These are phyloP conservation scores for Colletotrichum endophyticum DNA, from an alignment of 2,329 filamentous ascomycete genomes.

Conservation along the genomic window DNA sequence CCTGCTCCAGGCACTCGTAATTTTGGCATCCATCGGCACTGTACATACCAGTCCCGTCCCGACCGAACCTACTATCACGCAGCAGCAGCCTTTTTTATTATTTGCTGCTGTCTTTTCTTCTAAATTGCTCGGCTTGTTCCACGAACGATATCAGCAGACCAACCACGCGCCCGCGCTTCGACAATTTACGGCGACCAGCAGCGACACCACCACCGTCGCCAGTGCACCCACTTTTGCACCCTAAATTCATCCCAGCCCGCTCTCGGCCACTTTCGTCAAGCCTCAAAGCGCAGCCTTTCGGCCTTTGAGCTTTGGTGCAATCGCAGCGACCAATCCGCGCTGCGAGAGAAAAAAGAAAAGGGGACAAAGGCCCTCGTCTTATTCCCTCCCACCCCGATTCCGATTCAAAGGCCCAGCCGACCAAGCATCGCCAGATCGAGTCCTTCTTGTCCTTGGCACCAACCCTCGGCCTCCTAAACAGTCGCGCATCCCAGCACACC, in stretches of 20 bases:
- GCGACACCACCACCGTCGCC: background rate
- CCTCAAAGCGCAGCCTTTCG: constrained; percentile 15
- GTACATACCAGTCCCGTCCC: constrained; percentile 13
- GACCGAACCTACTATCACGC: background rate
- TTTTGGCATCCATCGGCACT: constrained; percentile 4
- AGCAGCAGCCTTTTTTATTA: background rate
- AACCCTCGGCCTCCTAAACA: background rate
- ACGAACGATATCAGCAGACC: constrained; percentile 4
- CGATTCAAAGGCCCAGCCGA: background rate
- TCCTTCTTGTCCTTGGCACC: background rate
- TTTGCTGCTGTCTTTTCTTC: background rate
- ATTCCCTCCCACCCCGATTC: background rate
- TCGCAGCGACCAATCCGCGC: background rate
- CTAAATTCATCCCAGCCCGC: constrained; percentile 16
- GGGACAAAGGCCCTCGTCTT: constrained; percentile 6
- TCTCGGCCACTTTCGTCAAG: constrained; percentile 17
- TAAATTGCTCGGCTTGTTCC: background rate
- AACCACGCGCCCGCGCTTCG: constrained; percentile 4
- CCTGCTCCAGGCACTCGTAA: constrained; percentile 5
- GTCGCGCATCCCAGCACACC: background rate
- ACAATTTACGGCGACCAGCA: constrained; percentile 10
- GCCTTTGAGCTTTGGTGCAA: background rate
- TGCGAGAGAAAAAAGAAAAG: background rate
- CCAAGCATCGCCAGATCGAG: background rate
- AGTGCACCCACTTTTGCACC: background rate